Evolutionary conservation across 2,329 filamentous ascomycete genomes (phyloP).

Genomic region (Madurella mycetomatis): DNA sequence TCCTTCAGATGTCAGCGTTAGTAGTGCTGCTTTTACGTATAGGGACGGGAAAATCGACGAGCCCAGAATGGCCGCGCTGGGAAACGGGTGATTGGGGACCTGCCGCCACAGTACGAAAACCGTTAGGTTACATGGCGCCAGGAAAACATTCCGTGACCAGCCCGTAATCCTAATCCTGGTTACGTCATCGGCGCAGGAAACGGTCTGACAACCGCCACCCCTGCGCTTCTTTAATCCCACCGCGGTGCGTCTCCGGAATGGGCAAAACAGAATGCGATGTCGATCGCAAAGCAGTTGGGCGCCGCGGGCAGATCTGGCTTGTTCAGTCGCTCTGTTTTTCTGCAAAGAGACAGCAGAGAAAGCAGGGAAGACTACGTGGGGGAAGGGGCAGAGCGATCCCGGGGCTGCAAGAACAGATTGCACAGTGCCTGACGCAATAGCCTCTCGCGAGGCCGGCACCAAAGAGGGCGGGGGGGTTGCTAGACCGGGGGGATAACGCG

Average conservation of each 20-base stretch:
- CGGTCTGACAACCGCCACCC: conserved; percentile 15
- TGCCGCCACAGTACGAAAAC: conserved; percentile 23
- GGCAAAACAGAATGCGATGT: conserved; percentile 1
- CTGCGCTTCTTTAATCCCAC: conserved; percentile 6
- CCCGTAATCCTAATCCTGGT: conserved; percentile 12
- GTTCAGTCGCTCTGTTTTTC: not conserved
- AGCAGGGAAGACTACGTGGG: conserved; percentile 4
- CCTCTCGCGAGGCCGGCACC: conserved; percentile 11
- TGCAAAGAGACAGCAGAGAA: not conserved
- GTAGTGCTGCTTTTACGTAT: not conserved
- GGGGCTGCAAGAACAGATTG: conserved; percentile 10
- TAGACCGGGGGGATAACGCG: conserved; percentile 1
- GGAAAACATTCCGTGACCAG: conserved; percentile 21
- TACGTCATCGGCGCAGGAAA: conserved; percentile 26
- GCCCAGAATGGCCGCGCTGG: not conserved
- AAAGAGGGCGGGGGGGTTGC: conserved; percentile 4
- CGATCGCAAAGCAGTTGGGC: conserved; percentile 1
- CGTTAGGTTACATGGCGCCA: conserved; percentile 19
- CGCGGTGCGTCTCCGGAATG: conserved; percentile 4
- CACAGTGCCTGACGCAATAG: conserved; percentile 26
- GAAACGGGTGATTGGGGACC: not conserved
- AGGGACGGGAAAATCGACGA: not conserved
- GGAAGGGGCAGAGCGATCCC: not conserved
- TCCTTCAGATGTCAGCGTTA: too few species aligned
- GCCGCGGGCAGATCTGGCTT: not conserved